Evolutionary conservation across 2,329 filamentous ascomycete genomes (phyloP), one percentile per base, ranked within the genome.

Genomic region (Aspergillus felis): DNA sequence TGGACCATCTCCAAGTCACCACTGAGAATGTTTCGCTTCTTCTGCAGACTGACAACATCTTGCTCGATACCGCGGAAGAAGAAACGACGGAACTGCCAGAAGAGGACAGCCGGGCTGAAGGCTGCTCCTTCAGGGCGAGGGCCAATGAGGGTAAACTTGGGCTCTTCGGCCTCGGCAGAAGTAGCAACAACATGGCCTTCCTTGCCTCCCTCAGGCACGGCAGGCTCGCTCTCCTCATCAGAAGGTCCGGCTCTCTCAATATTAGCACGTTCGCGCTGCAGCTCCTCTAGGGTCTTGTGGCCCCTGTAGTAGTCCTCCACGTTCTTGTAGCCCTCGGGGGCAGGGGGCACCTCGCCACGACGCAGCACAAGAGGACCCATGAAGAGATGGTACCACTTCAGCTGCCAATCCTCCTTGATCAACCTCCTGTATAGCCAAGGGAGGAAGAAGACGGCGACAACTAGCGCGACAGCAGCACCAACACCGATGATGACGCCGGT

Each of bases 11-110:
- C 61, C 27, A 64, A 6, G 28, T 64, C 61, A 14, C 60, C 60
- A 0, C 56, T 56, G 1, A 64, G 56, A n/a, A 62, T 53, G 25
- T 58, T 61, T 12, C 57, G 52, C 47, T 64, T 64, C 28, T 59
- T 60, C 53, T 64, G 61, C 50, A 61, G 38, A 24, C 49, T 35
- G 24, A 64, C 22, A 24, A 64, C 54, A 28, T 64, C 61, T 50
- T 64, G 52, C 42, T 64, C 61, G 5, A 64, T 49, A 14, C 61
- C 61, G 7, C 57, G 61, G 56, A 64, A 60, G 28, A 64, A 55
- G 35, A 48, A 48, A 1, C 58, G 54, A 29, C 56, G 58, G 41
- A 49, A 51, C 53, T 59, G 50, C 61, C 61, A 64, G 56, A 62
- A 60, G 4, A 62, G 51, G 7, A 64, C 56, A n/a, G 47, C 48